Evolutionary conservation across 352 stramenopile genomes (phyloP), one percentile per base, ranked within the genome.

Genomic region (Phytopythium ostracodes): DNA sequence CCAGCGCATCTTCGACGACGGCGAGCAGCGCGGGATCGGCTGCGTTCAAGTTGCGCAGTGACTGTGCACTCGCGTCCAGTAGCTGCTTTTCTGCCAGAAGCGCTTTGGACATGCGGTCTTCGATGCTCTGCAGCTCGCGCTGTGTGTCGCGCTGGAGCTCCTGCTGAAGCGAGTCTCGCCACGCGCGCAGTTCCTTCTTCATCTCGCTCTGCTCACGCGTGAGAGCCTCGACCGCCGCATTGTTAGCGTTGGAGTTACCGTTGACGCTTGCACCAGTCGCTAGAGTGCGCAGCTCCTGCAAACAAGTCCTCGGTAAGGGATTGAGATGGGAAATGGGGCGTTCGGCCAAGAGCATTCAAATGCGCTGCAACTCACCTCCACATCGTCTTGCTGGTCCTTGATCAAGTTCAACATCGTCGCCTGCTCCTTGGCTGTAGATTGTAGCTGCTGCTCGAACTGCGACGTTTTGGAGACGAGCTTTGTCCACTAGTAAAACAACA

Each of bases 401-500:
- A 84, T 63, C 24, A 63, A 53, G 35, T 64, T 57, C 17, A 59
- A 65, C 8, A 84, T 59, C n/a, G 53, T 20, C 14, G 62, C 55
- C 29, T 83, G 75, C 61, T 79, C 58, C 33, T 64, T 71, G 12
- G 63, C 55, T 33, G 72, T 60, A 54, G 56, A 22, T 5, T 47
- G 49, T 31, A 84, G 12, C 14, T 72, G 64, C 64, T 78, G 62
- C 31, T 84, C 66, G 35, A 81, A 42, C 25, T 63, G 65, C 11
- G 68, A 67, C 2, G 71, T 71, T 27, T 56, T 84, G 15, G 81
- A 75, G n/a, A 77, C 52, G 36, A 89, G 68, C 62, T 75, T 75
- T 31, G 76, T 69, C 79, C 81, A 87, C 81, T 89, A 42, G 2
- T n/a, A n/a, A n/a, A n/a, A n/a, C n/a, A n/a, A n/a, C n/a, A n/a